Evolutionary conservation across 176 grass and related monocot species (phyloP), one percentile per base, ranked within the genome.

Genomic region (Rhipidocladum racemiflorum): DNA sequence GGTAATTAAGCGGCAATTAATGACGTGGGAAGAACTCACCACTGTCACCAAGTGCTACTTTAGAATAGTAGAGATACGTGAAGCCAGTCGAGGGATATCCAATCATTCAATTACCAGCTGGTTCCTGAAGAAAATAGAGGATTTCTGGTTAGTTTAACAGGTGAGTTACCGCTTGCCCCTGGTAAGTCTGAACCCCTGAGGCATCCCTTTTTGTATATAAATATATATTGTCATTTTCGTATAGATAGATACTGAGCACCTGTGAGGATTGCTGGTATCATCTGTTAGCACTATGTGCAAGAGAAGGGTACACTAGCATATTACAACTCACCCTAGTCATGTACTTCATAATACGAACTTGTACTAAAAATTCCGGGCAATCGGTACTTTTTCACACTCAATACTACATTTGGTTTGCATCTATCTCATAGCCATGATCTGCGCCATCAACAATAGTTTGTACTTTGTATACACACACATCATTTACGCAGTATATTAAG

Each of bases 401-500:
- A 5, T 48, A 32, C 27, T 32, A 55, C 49, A 13, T 11, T 67
- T 28, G 21, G 13, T 39, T 11, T 64, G 42, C 11, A 64, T 42
- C 34, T 29, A 43, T 29, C 60, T 16, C 27, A 7, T 11, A 12
- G 40, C 40, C 40, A 11, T 57, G 54, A 24, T 57, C 54, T 57
- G 29, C 25, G 14, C 80, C 73, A 13, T 36, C 51, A 25, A 55
- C 44, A 4, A 13, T 61, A 13, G 18, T 45, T 46, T 59, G 51
- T 70, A 56, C 79, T 61, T 61, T 61, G 53, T 61, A 32, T 17
- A 51, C n/a, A n/a, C n/a, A n/a, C n/a, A n/a, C n/a, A n/a, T n/a
- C n/a, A n/a, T n/a, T n/a, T n/a, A n/a, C n/a, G n/a, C n/a, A n/a
- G n/a, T n/a, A n/a, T n/a, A n/a, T n/a, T n/a, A n/a, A n/a, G n/a